Base-by-base conservation (phyloP, 108 stramenopile species). In the Pseudonitzschia multiseries region DNA sequence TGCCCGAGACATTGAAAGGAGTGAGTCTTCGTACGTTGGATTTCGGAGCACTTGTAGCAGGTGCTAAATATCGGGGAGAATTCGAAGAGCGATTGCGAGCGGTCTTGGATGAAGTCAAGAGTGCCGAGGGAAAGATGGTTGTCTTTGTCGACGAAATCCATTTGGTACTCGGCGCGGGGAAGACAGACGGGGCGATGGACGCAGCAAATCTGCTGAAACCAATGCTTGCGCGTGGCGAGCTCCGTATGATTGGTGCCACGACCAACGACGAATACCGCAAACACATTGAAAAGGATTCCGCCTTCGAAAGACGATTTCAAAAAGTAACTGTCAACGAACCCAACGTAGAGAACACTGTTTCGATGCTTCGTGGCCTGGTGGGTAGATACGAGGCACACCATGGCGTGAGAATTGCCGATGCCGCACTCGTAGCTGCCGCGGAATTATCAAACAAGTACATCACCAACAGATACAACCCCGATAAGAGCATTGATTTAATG, bases 81-180 rank as follows among this genome's bases (percentile, higher is more conserved):
- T 99, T 99, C 66, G 99, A 99, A 78, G 99, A 98, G 73, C 86
- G 99, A 21, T 79, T 99, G 15, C 84, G 91, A 57, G 96, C 97
- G 4, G 97, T 99, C 10, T 74, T 99, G 72, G 96, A 97, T 62
- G 99, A 99, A 83, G 93, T 96, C 32, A 77, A 77, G 64, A 92
- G 91, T 44, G 84, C 83, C 32, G 85, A 94, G 9, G 84, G 94
- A 20, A 96, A 96, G 36, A 77, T 86, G n/a, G 83, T 99, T 26
- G 85, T 98, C 33, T 99, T 99, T 72, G 92, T 99, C n/a, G 99
- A 99, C 57, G 99, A 99, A 76, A 87, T 98, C 53, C 99, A 99
- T 77, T 69, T 96, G 26, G 93, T 99, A 9, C 82, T 99, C 40
- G 99, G 99, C 22, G 99, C 99, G 29, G 99, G 99, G 15, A 72